Conservation (phyloP, 257 asterid species). For the Solanum ossicruentum region DNA sequence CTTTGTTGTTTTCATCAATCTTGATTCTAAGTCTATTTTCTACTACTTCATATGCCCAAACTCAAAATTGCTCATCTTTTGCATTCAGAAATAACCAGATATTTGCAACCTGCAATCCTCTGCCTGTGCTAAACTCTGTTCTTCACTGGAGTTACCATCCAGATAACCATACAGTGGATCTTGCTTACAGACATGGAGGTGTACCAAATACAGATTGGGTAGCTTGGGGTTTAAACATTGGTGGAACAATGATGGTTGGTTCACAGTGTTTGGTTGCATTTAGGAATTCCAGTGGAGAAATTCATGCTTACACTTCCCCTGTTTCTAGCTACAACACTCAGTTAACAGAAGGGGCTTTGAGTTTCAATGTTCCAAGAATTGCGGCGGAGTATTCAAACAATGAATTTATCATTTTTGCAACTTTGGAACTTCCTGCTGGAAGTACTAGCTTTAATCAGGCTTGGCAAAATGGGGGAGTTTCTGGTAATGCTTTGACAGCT, state of each 20-base stretch:
- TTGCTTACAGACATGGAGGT: constrained; percentile 51
- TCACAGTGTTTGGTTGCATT: constrained; percentile 56
- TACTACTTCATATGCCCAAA: constrained; percentile 10
- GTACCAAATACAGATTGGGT: constrained; percentile 38
- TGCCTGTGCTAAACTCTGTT: constrained; percentile 43
- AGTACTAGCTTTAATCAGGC: constrained; percentile 43
- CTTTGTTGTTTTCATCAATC: constrained; percentile 6
- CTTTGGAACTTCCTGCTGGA: constrained; percentile 37
- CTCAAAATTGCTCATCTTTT: constrained; percentile 13
- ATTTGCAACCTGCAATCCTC: constrained; percentile 22
- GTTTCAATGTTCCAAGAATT: constrained; percentile 38
- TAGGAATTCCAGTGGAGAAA: constrained; percentile 8
- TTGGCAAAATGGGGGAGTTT: constrained; percentile 57
- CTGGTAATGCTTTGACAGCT: constrained; percentile 1
- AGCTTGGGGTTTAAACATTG: constrained; percentile 51
- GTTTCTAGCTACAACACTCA: neutral
- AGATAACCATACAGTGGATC: constrained; percentile 31
- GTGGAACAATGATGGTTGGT: constrained; percentile 26
- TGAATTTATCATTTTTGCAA: constrained; percentile 52
- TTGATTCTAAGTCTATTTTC: neutral
- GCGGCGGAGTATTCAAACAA: constrained; percentile 18
- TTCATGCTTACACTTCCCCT: constrained; percentile 44
- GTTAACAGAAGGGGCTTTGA: constrained; percentile 24
- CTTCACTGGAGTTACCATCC: constrained; percentile 57
- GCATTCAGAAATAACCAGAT: constrained; percentile 11